Evolutionary conservation across 2,329 filamentous ascomycete genomes (phyloP).

Genomic region (Teratosphaeria pseudoeucalypti): DNA sequence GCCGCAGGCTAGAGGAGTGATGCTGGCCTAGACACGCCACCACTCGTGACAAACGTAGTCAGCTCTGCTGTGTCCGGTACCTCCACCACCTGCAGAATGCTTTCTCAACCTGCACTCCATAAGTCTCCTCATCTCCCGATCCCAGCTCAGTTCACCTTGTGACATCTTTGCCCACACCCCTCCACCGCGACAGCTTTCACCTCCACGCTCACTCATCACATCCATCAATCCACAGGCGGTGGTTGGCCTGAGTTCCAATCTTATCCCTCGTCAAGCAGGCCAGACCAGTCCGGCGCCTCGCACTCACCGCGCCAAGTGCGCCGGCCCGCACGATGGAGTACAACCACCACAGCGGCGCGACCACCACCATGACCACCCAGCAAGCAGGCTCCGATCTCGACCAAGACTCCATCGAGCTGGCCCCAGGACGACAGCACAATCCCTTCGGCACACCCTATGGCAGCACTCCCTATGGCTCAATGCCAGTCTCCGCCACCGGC

Average conservation of each 20-base stretch:
- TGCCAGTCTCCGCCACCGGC: conserved; percentile 33
- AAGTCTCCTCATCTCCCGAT: background rate
- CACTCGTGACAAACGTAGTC: background rate
- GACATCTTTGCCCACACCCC: background rate
- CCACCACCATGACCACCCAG: conserved; percentile 19
- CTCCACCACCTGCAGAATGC: background rate
- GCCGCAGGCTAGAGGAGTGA: background rate
- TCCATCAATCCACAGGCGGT: background rate
- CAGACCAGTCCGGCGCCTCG: background rate
- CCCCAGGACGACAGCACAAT: conserved; percentile 16
- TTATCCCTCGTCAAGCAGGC: background rate
- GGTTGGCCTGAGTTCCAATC: background rate
- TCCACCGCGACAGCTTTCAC: background rate
- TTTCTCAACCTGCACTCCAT: background rate
- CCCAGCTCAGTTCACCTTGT: background rate
- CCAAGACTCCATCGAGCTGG: background rate
- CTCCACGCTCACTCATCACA: background rate
- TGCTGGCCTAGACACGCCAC: background rate
- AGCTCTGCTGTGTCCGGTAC: background rate
- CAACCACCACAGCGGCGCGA: conserved; percentile 14
- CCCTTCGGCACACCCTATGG: conserved; percentile 32
- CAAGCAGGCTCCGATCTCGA: conserved; percentile 5
- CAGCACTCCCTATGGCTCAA: conserved; percentile 31
- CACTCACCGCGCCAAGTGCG: background rate
- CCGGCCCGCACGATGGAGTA: conserved; percentile 15